Percentiles rank a stretch among this genome's conserved stretches.
These are phyloP conservation scores for Ailanthus altissimus DNA, from an alignment of 345 rosid genomes.

Conservation along the genomic window DNA sequence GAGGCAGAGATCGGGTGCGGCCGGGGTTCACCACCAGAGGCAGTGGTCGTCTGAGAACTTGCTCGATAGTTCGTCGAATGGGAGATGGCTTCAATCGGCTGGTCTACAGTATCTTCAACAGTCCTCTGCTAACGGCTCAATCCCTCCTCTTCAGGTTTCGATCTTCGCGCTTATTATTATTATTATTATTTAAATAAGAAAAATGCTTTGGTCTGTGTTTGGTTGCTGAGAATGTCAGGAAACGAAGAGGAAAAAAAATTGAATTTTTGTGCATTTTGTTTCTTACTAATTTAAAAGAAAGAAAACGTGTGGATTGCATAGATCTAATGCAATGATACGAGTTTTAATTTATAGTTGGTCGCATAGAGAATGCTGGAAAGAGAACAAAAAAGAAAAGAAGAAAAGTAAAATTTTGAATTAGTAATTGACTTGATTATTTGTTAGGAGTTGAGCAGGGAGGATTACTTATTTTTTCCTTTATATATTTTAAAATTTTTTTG, in stretches of 20 bases:
- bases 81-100: constrained; percentile 91
- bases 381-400: background rate
- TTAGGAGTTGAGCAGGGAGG: background rate
- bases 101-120: constrained; percentile 83
- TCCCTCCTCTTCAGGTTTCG: constrained; percentile 61
- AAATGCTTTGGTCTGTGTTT: background rate
- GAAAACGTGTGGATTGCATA: background rate
- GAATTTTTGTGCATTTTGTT: background rate
- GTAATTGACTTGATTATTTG: background rate
- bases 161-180: background rate
- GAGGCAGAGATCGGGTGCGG: constrained; percentile 79
- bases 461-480: background rate
- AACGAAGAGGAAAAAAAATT: background rate
- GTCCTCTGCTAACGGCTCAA: constrained; percentile 40
- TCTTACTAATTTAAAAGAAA: background rate
- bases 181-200: no score
- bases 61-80: constrained; percentile 71
- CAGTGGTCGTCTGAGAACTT: constrained; percentile 84
- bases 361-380: background rate
- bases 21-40: constrained; percentile 80
- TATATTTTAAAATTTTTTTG: background rate
- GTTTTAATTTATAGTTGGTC: background rate
- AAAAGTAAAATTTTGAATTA: background rate
- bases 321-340: background rate
- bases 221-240: constrained; percentile 13